Percentiles rank a stretch among this genome's conserved stretches.
Evolutionary conservation across 306 rosid species (phyloP).

Genomic region (Macrotyloma uniflorum): DNA sequence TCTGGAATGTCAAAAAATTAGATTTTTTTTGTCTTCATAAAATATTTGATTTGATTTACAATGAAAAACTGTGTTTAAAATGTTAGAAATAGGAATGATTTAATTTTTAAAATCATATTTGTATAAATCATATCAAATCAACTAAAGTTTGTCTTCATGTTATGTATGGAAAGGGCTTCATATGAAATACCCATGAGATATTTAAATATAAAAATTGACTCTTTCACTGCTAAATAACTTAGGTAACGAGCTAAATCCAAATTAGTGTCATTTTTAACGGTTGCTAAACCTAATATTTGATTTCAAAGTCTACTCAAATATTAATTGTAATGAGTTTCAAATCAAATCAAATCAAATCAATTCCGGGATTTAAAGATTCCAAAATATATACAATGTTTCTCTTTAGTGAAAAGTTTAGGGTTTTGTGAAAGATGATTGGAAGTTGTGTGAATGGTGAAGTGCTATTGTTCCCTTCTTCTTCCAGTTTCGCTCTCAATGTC

Average conservation of each 20-base stretch:
- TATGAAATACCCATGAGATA: too few relatives aligned
- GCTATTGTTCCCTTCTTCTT: slow-evolving; percentile 45
- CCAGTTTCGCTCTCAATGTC: slow-evolving; percentile 44
- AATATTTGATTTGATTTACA: neutral
- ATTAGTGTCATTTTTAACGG: neutral
- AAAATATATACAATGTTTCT: neutral
- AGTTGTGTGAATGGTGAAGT: slow-evolving; percentile 24
- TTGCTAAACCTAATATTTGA: neutral
- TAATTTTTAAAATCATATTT: neutral
- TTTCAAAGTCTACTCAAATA: neutral
- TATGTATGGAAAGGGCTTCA: too few relatives aligned
- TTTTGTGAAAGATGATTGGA: slow-evolving; percentile 21
- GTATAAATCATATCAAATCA: neutral
- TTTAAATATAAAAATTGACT: too few relatives aligned
- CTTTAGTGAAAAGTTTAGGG: slow-evolving; percentile 23
- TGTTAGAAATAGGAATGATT: neutral
- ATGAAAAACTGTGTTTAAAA: neutral
- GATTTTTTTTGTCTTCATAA: neutral
- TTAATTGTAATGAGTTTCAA: neutral
- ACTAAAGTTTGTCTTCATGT: neutral
- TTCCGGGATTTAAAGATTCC: neutral
- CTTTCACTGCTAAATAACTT: too few relatives aligned
- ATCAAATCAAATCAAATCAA: slow-evolving; percentile 10
- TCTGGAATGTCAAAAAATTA: neutral
- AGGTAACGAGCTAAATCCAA: too few relatives aligned